Evolutionary conservation across 1,284 basidiomycete genomes (phyloP), one percentile per base, ranked within the genome.

Genomic region (Ganoderma lingzhi): DNA sequence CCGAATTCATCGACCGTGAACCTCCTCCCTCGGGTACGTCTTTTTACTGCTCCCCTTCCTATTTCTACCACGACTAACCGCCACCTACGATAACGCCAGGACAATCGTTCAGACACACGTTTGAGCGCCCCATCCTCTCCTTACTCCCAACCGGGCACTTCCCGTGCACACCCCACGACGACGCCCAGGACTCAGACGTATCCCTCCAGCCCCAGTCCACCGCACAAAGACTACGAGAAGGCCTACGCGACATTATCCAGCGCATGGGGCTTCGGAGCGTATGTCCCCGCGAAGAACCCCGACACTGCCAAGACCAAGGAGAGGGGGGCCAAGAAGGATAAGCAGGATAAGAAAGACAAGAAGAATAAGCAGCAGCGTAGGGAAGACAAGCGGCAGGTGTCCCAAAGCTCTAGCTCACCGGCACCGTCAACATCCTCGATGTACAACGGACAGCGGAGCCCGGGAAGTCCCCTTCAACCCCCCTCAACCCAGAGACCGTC

Each of bases 171-270:
- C 10, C 39, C 39, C 35, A 59, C 32, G 5, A 23, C 37, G 6
- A 12, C 56, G 17, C 56, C 56, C 9, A 35, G 8, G 35, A n/a
- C 35, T 12, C 32, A 59, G 19, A 59, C 56, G 15, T 61, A 61
- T 30, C 59, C 59, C 14, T 2, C 59, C 14, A 61, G 14, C 23
- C 10, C 59, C 6, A 44, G 3, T 4, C 6, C 10, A 23, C 59
- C 39, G 14, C 59, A 39, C 4, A 61, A 61, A 12, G 59, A 61
- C 39, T 61, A 61, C 59, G 59, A 42, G 39, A 17, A 42, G 39
- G 59, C 59, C 5, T 61, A 42, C 10, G 59, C 39, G 1, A 28
- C 59, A 3, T n/a, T 61, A 1, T 41, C 59, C 39, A 42, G 39
- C 23, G 37, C 37, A 17, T 42, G 37, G 59, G 59, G 59, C 10